A percentile compares a stretch with the other conserved stretches of the same genome.
These are phyloP conservation scores for Yarrowia bubula DNA, from an alignment of 805 yeast genomes.

Conservation along the genomic window DNA sequence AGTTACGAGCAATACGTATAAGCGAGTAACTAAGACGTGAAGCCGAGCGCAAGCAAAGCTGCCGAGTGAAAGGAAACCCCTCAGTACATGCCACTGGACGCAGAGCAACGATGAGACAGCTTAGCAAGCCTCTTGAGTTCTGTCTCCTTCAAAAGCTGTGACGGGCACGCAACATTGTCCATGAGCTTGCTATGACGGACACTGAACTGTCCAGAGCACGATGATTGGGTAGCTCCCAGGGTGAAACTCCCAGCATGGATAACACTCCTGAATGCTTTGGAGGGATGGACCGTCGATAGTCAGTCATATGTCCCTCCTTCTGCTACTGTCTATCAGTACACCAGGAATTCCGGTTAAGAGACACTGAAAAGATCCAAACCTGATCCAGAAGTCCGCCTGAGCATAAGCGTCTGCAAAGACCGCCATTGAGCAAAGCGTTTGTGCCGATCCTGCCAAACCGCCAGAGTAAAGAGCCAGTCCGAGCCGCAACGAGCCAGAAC, in stretches of 20 bases:
- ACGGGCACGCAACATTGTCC: background rate
- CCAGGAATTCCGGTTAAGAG: conserved; percentile 3
- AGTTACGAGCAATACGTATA: background rate
- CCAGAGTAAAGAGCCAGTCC: background rate
- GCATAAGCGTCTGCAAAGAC: background rate
- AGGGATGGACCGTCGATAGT: background rate
- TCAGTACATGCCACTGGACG: background rate
- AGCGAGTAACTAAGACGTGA: background rate
- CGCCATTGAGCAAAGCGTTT: background rate
- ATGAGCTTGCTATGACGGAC: background rate
- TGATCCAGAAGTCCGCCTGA: background rate
- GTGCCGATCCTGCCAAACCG: background rate
- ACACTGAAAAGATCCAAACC: background rate
- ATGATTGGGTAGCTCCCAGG: background rate
- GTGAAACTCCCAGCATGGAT: background rate
- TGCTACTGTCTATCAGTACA: background rate
- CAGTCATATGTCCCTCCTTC: background rate
- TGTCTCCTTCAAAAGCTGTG: background rate
- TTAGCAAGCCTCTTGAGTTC: background rate
- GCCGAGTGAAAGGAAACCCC: background rate
- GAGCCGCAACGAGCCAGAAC: too few species aligned
- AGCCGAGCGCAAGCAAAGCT: background rate
- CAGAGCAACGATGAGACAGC: background rate
- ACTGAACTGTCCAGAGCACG: background rate
- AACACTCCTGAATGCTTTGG: background rate